Evolutionary conservation across 257 asterid species (phyloP), one percentile per base, ranked within the genome.

Genomic region (Salvia hispanica): DNA sequence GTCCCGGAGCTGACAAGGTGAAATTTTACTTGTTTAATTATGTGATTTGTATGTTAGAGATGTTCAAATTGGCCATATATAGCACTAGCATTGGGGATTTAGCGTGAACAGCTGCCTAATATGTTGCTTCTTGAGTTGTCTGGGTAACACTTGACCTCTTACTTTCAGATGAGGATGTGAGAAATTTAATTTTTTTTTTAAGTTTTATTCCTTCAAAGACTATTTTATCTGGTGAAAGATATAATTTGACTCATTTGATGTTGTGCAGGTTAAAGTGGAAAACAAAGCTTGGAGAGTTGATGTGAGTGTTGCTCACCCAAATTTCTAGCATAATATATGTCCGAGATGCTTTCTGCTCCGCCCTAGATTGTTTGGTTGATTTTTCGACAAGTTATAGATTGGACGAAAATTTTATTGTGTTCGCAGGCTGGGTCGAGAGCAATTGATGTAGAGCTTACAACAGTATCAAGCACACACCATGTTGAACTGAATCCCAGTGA

Each of bases 201-300:
- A 46, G 2, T 46, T 51, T 52, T 18, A 47, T 56, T 25, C 55
- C n/a, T n/a, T n/a, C n/a, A n/a, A n/a, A n/a, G n/a, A n/a, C n/a
- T n/a, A 25, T 47, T 66, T 64, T 45, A 28, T 36, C 72, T 51
- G 12, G 40, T 51, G 65, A 46, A 70, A 50, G 66, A 18, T 44
- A 40, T 56, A 13, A 72, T 66, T 9, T 76, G 55, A 62, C 64
- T 48, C 47, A 62, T 62, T 63, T 6, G 18, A 58, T 76, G 60
- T 66, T 62, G 76, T 86, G 88, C 90, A 91, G 99, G 97, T 88
- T 77, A 94, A 85, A 80, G 92, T 88, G 15, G 99, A 94, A 72
- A 94, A 86, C 86, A 88, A 87, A 85, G 84, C 76, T 54, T 88
- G 99, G 99, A 90, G 84, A 85, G 83, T 94, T 72, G 97, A 90